Conservation (phyloP, 2,329 filamentous ascomycete species). For the Didymella exigua region DNA sequence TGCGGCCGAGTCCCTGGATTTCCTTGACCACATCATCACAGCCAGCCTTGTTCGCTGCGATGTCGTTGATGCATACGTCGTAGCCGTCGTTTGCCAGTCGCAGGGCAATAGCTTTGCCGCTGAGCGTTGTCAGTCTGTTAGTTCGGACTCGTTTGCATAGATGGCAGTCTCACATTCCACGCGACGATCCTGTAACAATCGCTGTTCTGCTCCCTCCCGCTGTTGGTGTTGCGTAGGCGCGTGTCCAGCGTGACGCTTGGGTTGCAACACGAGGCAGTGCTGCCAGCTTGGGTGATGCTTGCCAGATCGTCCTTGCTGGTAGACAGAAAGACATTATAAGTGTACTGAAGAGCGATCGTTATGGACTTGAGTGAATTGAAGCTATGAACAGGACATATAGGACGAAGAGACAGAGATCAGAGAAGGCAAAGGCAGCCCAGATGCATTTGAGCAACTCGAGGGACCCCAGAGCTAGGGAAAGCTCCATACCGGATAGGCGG, state of each 20-base stretch:
- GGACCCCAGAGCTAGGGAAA: conserved; percentile 8
- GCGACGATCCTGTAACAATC: conserved; percentile 48
- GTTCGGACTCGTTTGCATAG: neutral
- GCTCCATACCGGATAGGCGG: conserved; percentile 30
- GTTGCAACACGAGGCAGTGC: conserved; percentile 18
- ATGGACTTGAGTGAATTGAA: neutral
- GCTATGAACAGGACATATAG: neutral
- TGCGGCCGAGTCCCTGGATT: conserved; percentile 59
- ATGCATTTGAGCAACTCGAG: conserved; percentile 9
- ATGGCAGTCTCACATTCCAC: conserved; percentile 42
- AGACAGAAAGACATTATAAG: conserved; percentile 31
- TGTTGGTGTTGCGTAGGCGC: conserved; percentile 34
- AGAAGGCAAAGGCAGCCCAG: neutral
- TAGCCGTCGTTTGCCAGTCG: conserved; percentile 70
- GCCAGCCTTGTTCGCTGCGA: conserved; percentile 58
- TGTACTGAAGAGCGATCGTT: neutral
- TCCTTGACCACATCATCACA: conserved; percentile 61
- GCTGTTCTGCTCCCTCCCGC: conserved; percentile 37
- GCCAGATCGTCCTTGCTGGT: conserved; percentile 28
- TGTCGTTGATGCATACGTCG: conserved; percentile 69
- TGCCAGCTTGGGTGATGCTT: conserved; percentile 22
- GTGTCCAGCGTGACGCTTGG: conserved; percentile 26
- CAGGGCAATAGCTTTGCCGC: conserved; percentile 67
- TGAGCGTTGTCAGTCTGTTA: conserved; percentile 32
- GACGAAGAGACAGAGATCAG: neutral